Evolutionary conservation across 805 yeast genomes (phyloP).

Genomic region (Dipodascopsis tothii): DNA sequence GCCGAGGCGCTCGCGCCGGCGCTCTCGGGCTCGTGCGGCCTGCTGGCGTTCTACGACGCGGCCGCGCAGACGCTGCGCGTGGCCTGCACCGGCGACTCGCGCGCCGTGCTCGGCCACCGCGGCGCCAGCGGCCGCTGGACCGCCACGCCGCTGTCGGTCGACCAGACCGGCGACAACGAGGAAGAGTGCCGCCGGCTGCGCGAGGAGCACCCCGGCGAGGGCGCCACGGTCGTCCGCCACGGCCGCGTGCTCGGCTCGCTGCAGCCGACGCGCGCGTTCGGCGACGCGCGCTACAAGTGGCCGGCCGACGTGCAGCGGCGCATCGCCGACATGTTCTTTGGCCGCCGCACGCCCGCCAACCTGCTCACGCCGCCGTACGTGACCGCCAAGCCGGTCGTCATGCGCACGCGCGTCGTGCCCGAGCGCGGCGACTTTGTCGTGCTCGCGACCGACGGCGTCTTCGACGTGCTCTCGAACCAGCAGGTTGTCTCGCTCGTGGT

Average conservation of each 20-base stretch:
- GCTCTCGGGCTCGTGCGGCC: slow-evolving; percentile 88
- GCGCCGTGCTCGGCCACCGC: slow-evolving; percentile 74
- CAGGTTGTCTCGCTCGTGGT: slow-evolving; percentile 89
- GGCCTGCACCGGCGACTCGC: slow-evolving; percentile 93
- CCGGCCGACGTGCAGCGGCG: slow-evolving; percentile 65
- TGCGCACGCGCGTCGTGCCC: slow-evolving; percentile 69
- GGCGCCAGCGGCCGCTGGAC: slow-evolving; percentile 61
- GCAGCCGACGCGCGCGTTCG: slow-evolving; percentile 95
- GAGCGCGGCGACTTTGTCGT: slow-evolving; percentile 76
- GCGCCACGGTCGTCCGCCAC: slow-evolving; percentile 60
- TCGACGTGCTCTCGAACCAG: slow-evolving; percentile 83
- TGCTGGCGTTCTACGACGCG: slow-evolving; percentile 80
- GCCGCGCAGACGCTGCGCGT: slow-evolving; percentile 63
- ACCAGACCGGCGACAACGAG: slow-evolving; percentile 90
- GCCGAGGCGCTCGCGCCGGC: slow-evolving; percentile 83
- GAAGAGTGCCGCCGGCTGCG: slow-evolving; percentile 77
- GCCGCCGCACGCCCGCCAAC: slow-evolving; percentile 59
- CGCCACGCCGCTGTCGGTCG: slow-evolving; percentile 75
- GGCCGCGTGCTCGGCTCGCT: slow-evolving; percentile 89
- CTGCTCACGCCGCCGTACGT: slow-evolving; percentile 90
- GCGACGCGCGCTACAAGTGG: slow-evolving; percentile 91
- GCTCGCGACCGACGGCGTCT: slow-evolving; percentile 89
- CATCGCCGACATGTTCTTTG: slow-evolving; percentile 69
- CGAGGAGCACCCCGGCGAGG: slow-evolving; percentile 86
- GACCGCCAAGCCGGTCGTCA: slow-evolving; percentile 82